A percentile compares a stretch with the other conserved stretches of the same genome.
phyloP scores from a whole-genome alignment of 2,329 filamentous ascomycete genomes.

The Pseudocercospora vitis region DNA sequence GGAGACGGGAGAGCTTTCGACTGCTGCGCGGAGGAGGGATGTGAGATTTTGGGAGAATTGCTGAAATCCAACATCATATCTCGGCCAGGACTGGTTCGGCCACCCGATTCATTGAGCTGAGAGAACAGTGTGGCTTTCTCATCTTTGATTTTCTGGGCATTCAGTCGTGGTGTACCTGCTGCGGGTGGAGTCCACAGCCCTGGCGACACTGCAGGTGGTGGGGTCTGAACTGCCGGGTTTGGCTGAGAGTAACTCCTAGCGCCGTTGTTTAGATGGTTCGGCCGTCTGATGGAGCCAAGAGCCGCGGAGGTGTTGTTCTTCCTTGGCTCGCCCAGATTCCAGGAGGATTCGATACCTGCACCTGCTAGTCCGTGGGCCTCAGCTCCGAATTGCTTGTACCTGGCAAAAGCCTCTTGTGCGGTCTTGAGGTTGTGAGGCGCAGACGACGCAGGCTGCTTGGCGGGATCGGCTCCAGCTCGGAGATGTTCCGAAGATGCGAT shows the following conservation, averaged over 20 bases:
- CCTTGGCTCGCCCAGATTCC: constrained; percentile 25
- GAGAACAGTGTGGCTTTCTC: constrained; percentile 17
- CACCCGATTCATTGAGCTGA: constrained; percentile 17
- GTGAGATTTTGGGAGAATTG: constrained; percentile 33
- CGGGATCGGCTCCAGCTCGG: constrained; percentile 51
- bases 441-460: constrained; percentile 23
- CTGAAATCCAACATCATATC: constrained; percentile 41
- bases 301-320: constrained; percentile 28
- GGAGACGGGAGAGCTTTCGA: neutral
- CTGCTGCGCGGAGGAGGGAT: constrained; percentile 13
- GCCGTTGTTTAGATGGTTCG: constrained; percentile 16
- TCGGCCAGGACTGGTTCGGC: constrained; percentile 13
- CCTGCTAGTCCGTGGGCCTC: constrained; percentile 20
- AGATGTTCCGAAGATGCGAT: constrained; percentile 76
- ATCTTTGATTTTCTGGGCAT: constrained; percentile 28
- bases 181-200: constrained; percentile 44
- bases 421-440: constrained; percentile 18
- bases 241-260: constrained; percentile 32
- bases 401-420: constrained; percentile 22
- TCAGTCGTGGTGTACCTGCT: constrained; percentile 26
- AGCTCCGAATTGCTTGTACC: constrained; percentile 24
- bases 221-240: constrained; percentile 17
- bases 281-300: constrained; percentile 28
- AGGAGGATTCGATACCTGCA: constrained; percentile 21
- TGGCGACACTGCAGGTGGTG: constrained; percentile 28